Conservation (phyloP, 2,329 filamentous ascomycete genomes). For the Hymenoscyphus repandus region DNA sequence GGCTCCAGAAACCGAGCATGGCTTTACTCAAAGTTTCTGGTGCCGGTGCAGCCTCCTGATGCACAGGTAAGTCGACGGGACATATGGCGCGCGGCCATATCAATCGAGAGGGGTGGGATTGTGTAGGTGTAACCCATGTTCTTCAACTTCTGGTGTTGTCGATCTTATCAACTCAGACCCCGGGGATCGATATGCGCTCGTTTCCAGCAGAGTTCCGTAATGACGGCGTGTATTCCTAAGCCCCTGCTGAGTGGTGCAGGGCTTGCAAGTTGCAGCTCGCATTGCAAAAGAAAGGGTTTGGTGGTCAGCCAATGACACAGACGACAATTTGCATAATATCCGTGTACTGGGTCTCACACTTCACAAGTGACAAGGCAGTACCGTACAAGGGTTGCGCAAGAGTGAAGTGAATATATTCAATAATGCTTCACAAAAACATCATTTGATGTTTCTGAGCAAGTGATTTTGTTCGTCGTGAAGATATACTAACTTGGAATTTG, state of each 20-base stretch:
- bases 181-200: constrained; percentile 13
- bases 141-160: background rate
- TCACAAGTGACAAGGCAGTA: constrained; percentile 5
- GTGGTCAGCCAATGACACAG: constrained; percentile 7
- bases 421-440: no score
- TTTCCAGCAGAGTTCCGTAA: constrained; percentile 8
- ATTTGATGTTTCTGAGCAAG: no score
- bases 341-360: constrained; percentile 16
- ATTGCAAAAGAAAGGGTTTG: constrained; percentile 4
- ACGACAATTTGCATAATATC: constrained; percentile 14
- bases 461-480: no score
- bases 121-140: background rate
- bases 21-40: no score
- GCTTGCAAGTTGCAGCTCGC: constrained; percentile 7
- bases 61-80: no score
- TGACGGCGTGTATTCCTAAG: constrained; percentile 2
- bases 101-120: no score
- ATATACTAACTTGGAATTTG: no score
- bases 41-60: no score
- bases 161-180: constrained; percentile 8
- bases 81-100: no score
- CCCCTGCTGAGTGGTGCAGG: constrained; percentile 9
- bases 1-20: no score
- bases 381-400: no score
- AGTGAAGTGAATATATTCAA: no score